Evolutionary conservation across 2,329 filamentous ascomycete genomes (phyloP), one percentile per base, ranked within the genome.

Genomic region (Celoporthe dispersa): DNA sequence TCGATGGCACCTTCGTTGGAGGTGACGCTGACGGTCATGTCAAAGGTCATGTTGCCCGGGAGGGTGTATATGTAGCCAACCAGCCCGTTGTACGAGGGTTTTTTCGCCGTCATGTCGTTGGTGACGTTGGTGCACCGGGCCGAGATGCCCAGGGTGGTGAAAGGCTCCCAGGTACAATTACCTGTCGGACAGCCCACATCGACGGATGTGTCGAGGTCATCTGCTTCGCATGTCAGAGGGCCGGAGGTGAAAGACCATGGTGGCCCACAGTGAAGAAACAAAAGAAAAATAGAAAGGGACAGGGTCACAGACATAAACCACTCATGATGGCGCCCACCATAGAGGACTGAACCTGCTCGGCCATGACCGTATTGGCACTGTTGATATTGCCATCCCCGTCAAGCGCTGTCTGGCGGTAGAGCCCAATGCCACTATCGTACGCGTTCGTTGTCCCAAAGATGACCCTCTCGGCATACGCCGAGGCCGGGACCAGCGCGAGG

Each of bases 91-190:
- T 7, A 19, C 37, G 57, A 37, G 25, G 31, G 35, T 9, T 37
- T 25, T 16, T 7, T 60, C 1, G 3, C 33, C 14, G 16, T 60
- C 19, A 31, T 60, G 16, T n/a, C 19, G 57, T 11, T 25, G 22
- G 57, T 60, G 16, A 60, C 57, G 5, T 60, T 37, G n/a, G 3
- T 25, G 14, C 35, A 60, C 35, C 14, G 57, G 57, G 57, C 16
- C 16, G 35, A 60, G 35, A 60, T 60, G 31, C 57, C 57, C 57
- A 60, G 33, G 19, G 57, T 60, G 57, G 35, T 60, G 57, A 60
- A 33, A 37, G 31, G 31, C 25, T 25, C 33, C 31, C 31, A 60
- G 35, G 57, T 35, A 60, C 57, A 60, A 16, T 60, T 60, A 6
- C 57, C 57, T 7, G 57, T 60, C 11, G 57, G 35, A 60, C 57